Conservation (phyloP, 805 yeast genomes). For the Maudiozyma serrabonitensis region DNA sequence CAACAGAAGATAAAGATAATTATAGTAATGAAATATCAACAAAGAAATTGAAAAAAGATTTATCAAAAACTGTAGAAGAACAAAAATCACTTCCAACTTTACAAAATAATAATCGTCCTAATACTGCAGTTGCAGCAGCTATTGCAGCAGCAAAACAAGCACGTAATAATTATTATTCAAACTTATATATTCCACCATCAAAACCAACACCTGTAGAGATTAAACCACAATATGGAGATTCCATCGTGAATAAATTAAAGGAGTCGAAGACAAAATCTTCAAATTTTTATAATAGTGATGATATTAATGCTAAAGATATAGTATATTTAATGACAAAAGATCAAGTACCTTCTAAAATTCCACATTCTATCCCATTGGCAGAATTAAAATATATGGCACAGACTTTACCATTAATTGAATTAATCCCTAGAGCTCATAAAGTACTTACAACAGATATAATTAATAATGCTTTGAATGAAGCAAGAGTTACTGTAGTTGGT, state of each 20-base stretch:
- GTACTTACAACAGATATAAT: constrained; percentile 75
- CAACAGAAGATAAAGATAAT: background rate
- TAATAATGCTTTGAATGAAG: constrained; percentile 79
- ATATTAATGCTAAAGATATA: constrained; percentile 36
- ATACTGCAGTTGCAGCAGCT: background rate
- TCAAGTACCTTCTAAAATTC: constrained; percentile 41
- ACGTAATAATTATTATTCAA: background rate
- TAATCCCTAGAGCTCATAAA: constrained; percentile 80
- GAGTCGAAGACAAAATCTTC: constrained; percentile 8
- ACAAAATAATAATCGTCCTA: background rate
- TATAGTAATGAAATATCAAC: no score
- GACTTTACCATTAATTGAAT: constrained; percentile 71
- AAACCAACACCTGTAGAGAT: constrained; percentile 8
- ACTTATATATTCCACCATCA: constrained; percentile 4
- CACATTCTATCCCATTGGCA: constrained; percentile 60
- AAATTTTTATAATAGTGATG: constrained; percentile 25
- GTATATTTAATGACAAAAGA: constrained; percentile 42
- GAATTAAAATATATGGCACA: constrained; percentile 83
- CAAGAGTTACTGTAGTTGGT: constrained; percentile 80
- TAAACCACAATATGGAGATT: background rate
- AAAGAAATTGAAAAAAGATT: no score
- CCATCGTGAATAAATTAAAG: constrained; percentile 7
- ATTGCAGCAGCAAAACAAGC: background rate
- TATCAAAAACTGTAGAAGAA: no score
- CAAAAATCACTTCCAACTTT: no score